Evolutionary conservation across 805 yeast species (phyloP), one percentile per base, ranked within the genome.

Genomic region (Starmerella floricola): DNA sequence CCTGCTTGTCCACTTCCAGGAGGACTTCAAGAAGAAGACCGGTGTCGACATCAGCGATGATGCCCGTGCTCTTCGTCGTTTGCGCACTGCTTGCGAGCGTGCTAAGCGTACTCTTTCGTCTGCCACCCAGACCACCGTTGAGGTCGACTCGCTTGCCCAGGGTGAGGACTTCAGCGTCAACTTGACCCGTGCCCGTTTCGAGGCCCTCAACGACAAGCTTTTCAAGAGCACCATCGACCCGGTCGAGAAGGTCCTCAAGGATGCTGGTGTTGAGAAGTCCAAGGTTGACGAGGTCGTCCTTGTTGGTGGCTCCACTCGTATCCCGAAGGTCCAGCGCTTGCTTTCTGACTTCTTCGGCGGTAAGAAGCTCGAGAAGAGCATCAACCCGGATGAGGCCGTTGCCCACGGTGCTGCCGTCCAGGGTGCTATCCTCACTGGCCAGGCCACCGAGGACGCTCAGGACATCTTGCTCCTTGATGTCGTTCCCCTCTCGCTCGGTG

Each of bases 361-460:
- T 68, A 87, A 87, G 76, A 87, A 84, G 69, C 82, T 85, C 66
- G 91, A 84, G 72, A 87, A 84, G 74, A 80, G 94, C 55, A 87
- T 86, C 69, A 86, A 86, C 86, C 96, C 96, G 56, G 96, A 86
- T 74, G 96, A 86, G 76, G 96, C 96, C 64, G 96, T 86, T 67
- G 96, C 95, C 62, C 85, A 85, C 76, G 96, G 96, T 79, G 97
- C 97, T 62, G 96, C 97, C 62, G 96, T 87, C 61, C 96, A 87
- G 75, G 97, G 95, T 73, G 96, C 96, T 65, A 84, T 88, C 72
- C 76, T 87, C 69, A 82, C 95, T 57, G 95, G 95, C 73, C 86
- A 74, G 68, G 75, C 84, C 50, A 79, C 85, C 53, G 77, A 82
- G 56, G 94, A 85, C 68, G 86, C 95, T 67, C 85, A 87, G 72